Evolutionary conservation across 306 rosid species (phyloP).

Genomic region (Cajanus cajan): DNA sequence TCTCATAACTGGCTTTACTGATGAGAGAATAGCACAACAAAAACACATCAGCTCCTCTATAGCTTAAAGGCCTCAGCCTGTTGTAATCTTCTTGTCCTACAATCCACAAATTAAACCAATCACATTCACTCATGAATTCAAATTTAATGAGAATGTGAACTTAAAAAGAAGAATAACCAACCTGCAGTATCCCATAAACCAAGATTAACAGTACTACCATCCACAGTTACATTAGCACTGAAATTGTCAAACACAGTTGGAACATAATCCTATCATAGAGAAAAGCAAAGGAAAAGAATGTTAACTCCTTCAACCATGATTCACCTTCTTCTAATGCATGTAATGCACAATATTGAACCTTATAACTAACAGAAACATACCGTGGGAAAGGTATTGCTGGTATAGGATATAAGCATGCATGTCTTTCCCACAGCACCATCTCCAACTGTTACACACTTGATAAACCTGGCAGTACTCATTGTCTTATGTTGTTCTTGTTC

Average conservation of each 20-base stretch:
- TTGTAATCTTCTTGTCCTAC: slow-evolving; percentile 95
- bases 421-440: slow-evolving; percentile 98
- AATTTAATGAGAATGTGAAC: not conserved
- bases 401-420: slow-evolving; percentile 95
- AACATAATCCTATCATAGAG: slow-evolving; percentile 66
- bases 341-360: not conserved
- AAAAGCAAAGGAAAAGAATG: not conserved
- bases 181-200: slow-evolving; percentile 88
- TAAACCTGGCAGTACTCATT: slow-evolving; percentile 86
- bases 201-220: slow-evolving; percentile 63
- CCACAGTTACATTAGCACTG: slow-evolving; percentile 69
- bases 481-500: slow-evolving; percentile 20
- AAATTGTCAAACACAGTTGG: slow-evolving; percentile 75
- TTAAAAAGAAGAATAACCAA: slow-evolving; percentile 9
- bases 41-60: slow-evolving; percentile 97
- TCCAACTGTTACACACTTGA: slow-evolving; percentile 94
- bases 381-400: slow-evolving; percentile 91
- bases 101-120: slow-evolving; percentile 3
- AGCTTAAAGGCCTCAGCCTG: slow-evolving; percentile 93
- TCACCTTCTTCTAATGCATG: not conserved
- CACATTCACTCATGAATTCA: not conserved
- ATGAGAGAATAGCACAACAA: slow-evolving; percentile 83
- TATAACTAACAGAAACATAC: slow-evolving; percentile 38
- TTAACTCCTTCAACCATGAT: slow-evolving; percentile 19
- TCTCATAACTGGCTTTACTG: slow-evolving; percentile 92